A percentile compares a stretch with the other conserved stretches of the same genome.
phyloP scores from a whole-genome alignment of 139 green algal genomes.

The Haematococcus sp. region DNA sequence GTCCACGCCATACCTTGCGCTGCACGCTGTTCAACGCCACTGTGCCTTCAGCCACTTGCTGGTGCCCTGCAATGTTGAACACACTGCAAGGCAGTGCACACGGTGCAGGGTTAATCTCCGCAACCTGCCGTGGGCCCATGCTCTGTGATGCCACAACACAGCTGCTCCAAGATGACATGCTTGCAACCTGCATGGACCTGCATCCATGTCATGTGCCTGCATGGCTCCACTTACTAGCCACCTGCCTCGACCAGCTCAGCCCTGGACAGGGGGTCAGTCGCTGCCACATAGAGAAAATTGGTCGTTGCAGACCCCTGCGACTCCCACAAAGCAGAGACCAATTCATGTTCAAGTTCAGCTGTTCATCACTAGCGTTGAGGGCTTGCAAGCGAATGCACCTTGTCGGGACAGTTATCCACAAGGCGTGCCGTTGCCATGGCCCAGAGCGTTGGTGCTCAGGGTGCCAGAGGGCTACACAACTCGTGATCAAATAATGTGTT shows the following conservation, averaged over 20 bases:
- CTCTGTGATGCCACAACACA: too few species aligned
- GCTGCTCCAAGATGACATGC: too few species aligned
- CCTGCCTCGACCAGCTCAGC: constrained; percentile 46
- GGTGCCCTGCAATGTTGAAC: constrained; percentile 54
- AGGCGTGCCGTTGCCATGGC: constrained; percentile 8
- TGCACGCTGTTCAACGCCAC: constrained; percentile 88
- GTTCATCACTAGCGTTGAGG: too few species aligned
- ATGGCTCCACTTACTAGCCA: constrained; percentile 48
- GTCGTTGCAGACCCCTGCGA: constrained; percentile 56
- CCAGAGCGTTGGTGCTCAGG: too few species aligned
- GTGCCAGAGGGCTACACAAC: too few species aligned
- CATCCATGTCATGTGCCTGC: background rate
- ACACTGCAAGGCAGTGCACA: constrained; percentile 62
- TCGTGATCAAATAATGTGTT: too few species aligned
- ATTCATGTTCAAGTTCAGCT: too few species aligned
- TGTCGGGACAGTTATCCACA: constrained; percentile 53
- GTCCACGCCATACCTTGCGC: constrained; percentile 56
- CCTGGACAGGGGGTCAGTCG: constrained; percentile 39
- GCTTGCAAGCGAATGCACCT: constrained; percentile 21
- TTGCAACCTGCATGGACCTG: background rate
- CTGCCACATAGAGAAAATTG: constrained; percentile 68
- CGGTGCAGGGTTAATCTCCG: too few species aligned
- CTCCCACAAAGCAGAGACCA: background rate
- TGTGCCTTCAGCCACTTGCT: constrained; percentile 42
- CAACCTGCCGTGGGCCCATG: too few species aligned